Evolutionary conservation across 148 eudicot genomes (phyloP).

Genomic region (Cornus florida): DNA sequence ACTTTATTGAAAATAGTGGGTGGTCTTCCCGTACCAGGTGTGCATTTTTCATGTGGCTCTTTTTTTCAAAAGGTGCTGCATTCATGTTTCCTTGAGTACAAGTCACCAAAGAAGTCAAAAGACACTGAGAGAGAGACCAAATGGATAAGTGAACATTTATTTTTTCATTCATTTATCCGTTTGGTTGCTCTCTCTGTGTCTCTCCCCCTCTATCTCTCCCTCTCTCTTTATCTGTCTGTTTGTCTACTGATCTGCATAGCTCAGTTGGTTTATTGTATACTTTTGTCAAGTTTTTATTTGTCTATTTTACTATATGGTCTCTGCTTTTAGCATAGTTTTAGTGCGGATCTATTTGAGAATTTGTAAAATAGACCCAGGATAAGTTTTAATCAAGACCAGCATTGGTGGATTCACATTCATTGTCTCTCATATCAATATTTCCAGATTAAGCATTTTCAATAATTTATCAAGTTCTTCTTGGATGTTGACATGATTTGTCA

Average conservation of each 20-base stretch:
- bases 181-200: neutral
- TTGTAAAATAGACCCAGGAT: neutral
- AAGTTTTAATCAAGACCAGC: neutral
- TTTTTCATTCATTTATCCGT: neutral
- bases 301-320: too few species aligned
- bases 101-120: neutral
- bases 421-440: neutral
- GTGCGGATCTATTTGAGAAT: neutral
- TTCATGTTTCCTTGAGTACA: neutral
- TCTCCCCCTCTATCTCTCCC: too few species aligned
- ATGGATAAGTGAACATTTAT: too few species aligned
- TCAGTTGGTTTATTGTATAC: too few species aligned
- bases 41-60: constrained; percentile 9
- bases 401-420: neutral
- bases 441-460: neutral
- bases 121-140: neutral
- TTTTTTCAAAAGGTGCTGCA: neutral
- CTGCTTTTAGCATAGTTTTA: neutral
- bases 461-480: neutral
- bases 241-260: neutral
- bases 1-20: constrained; percentile 75
- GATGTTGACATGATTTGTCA: neutral
- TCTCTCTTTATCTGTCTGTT: too few species aligned
- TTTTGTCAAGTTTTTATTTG: too few species aligned
- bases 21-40: constrained; percentile 99